phyloP scores from a whole-genome alignment of 2,329 filamentous ascomycete species.

The Epichloe bromicola region DNA sequence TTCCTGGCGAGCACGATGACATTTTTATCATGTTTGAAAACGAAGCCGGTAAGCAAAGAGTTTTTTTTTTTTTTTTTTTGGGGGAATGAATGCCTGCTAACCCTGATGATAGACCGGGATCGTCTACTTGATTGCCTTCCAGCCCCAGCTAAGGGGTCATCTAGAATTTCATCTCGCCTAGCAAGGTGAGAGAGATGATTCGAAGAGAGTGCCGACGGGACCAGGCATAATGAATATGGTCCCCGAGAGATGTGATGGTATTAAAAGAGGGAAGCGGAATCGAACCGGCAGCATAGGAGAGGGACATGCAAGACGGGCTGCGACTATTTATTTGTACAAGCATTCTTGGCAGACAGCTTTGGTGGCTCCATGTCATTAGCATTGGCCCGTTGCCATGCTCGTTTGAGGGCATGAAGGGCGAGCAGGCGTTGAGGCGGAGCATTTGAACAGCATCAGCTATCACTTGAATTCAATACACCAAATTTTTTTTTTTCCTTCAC shows the following conservation, averaged over 20 bases:
- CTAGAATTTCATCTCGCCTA: slow-evolving; percentile 20
- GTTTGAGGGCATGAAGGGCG: background rate
- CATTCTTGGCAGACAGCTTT: background rate
- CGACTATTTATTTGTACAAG: background rate
- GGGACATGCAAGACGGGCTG: background rate
- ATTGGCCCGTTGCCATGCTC: background rate
- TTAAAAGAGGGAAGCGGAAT: background rate
- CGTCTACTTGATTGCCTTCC: slow-evolving; percentile 38
- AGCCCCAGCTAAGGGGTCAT: slow-evolving; percentile 39
- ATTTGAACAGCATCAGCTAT: slow-evolving; percentile 2
- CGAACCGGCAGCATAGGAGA: background rate
- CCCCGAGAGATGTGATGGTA: background rate
- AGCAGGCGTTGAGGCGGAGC: slow-evolving; percentile 7
- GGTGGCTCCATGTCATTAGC: background rate
- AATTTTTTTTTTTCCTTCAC: background rate
- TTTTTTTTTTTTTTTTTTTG: background rate
- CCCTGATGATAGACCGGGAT: slow-evolving; percentile 34
- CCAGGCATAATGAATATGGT: background rate
- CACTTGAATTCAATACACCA: background rate
- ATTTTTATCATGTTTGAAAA: slow-evolving; percentile 75
- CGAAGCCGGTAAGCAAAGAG: slow-evolving; percentile 48
- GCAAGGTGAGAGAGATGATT: slow-evolving; percentile 2
- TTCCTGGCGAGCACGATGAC: slow-evolving; percentile 87
- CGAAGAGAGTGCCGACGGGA: background rate
- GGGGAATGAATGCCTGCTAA: background rate